Base-by-base conservation (phyloP, 78 protist genomes). In the Dictyostelium citrinum region DNA sequence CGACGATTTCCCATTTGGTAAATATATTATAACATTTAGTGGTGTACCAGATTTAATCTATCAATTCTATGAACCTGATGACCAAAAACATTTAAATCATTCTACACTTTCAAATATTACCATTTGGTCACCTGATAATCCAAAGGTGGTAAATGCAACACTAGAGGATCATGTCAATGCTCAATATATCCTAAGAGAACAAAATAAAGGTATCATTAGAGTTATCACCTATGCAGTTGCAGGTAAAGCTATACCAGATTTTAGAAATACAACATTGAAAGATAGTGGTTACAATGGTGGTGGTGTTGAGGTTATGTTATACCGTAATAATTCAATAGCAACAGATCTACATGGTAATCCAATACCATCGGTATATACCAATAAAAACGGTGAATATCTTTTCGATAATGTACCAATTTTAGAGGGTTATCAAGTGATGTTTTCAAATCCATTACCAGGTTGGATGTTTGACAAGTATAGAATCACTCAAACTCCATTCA, bases 401-500 rank as follows among this genome's bases (percentile, higher is more conserved):
- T 84, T 84, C 64, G 80, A 67, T 41, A 27, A 84, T 68, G 60
- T 84, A 17, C 83, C 83, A 58, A 64, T 20, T n/a, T 11, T 27
- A 20, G 91, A 51, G 9, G 43, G 49, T 8, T 84, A 84, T 60
- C 27, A 27, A 35, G 64, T 84, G 12, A 75, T 51, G 7, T 84
- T 84, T 37, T 2, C 22, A 11, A n/a, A 39, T 27, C 14, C 77
- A 10, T 33, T 35, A 58, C 9, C 27, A 14, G 75, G 41, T 17
- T 84, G 70, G 74, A 39, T 84, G 27, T 84, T 33, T 37, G 74
- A 51, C 7, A 27, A 31, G 8, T 33, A 35, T n/a, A 39, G 77
- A 43, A 14, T 33, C 17, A 16, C 91, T 20, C 35, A 14, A 29
- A 22, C 29, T 35, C 84, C 84, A 29, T 80, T 55, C 22, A 12